A percentile compares a stretch with the other conserved stretches of the same genome.
Evolutionary conservation across 371 early-diverging fungal genomes (phyloP).

Genomic region (Mucor saturninus): DNA sequence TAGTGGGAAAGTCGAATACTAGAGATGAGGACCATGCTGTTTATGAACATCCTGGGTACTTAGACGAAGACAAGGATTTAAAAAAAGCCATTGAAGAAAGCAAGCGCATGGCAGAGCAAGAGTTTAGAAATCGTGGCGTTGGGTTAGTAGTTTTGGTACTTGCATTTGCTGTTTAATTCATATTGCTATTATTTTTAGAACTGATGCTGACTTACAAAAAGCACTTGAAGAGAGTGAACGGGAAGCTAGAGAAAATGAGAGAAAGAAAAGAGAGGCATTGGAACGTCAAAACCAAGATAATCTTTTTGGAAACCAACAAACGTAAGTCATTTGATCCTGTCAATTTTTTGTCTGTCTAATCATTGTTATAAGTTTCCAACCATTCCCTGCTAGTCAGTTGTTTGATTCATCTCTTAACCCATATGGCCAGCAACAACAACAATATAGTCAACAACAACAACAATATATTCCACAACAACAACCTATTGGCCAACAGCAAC

Average conservation of each 20-base stretch:
- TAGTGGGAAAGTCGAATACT: constrained; percentile 16
- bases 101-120: constrained; percentile 69
- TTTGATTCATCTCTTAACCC: constrained; percentile 35
- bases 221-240: constrained; percentile 30
- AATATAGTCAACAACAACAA: constrained; percentile 24
- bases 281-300: constrained; percentile 45
- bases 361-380: constrained; percentile 18
- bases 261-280: constrained; percentile 13
- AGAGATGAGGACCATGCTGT: constrained; percentile 37
- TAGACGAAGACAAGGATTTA: constrained; percentile 82
- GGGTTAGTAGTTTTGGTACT: constrained; percentile 14
- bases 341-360: neutral
- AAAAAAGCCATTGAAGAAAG: constrained; percentile 88
- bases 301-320: constrained; percentile 31
- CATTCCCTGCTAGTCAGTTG: constrained; percentile 26
- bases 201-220: constrained; percentile 41
- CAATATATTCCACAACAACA: constrained; percentile 22
- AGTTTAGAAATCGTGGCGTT: constrained; percentile 48
- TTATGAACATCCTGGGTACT: constrained; percentile 53
- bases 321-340: neutral
- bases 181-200: constrained; percentile 1
- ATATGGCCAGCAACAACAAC: constrained; percentile 60
- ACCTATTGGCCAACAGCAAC: constrained; percentile 53
- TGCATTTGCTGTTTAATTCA: neutral
- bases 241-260: constrained; percentile 30